Base-by-base conservation (phyloP, 306 rosid genomes). In the Erythrophleum fordii region DNA sequence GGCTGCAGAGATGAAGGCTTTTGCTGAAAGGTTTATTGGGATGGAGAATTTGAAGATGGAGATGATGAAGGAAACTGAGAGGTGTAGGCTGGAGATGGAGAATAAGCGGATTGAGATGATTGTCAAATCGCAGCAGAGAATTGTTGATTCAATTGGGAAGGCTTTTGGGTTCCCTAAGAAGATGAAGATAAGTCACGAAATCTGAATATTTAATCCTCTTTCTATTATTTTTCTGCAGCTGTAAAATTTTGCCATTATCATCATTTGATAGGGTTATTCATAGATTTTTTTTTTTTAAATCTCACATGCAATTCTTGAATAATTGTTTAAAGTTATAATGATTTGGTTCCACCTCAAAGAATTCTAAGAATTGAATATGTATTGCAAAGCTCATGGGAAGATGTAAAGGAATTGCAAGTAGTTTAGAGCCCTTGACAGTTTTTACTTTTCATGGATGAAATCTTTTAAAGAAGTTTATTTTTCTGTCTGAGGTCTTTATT, bases 11-110 rank as follows among this genome's bases (percentile, higher is more conserved):
- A 88, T 95, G 4, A 90, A 76, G 80, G 82, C 45, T 17, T 91
- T 95, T 41, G 88, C 93, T 0, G 86, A 87, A 60, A 83, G 89
- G 73, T 65, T 93, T 11, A 62, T 86, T 5, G 93, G 93, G 53
- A 45, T 95, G 90, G 95, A 95, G 93, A 91, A 77, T 74, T 81
- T 41, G 97, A 93, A 91, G 84, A 87, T 95, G 93, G 82, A 90
- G 87, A 87, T 92, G 81, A 85, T 90, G 91, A 91, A 84, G 88
- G 99, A 93, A 53, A 89, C 92, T 8, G 90, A 90, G 79, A 89
- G 87, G 87, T 77, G 72, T 44, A 90, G 98, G 73, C 69, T 91
- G 80, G 94, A 92, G 75, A 95, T 95, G 97, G 99, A 95, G 91
- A 90, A 83, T 65, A 91, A 77, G 82, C 75, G 94, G 75, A 79